Evolutionary conservation across 2,329 filamentous ascomycete genomes (phyloP), one percentile per base, ranked within the genome.

Genomic region (Drechslera avenae): DNA sequence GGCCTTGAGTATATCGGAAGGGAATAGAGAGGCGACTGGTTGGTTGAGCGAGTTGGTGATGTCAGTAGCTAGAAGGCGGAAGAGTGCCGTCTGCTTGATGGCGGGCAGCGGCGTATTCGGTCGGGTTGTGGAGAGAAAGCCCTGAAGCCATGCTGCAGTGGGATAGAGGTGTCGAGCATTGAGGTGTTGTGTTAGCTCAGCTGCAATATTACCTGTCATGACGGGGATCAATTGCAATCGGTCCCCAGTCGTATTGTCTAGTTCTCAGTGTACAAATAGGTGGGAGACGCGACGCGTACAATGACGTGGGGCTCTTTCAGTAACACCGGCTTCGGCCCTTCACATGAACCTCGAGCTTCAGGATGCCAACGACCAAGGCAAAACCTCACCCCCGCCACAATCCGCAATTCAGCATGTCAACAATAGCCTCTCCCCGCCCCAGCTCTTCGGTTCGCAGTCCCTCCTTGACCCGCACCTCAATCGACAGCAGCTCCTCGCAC

Each of bases 31-130:
- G 1, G 6, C 71, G 43, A 41, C 70, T 52, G 54, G 73, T 55
- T 14, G 78, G 28, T 64, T 60, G 6, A 86, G 75, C 0, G 87
- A 82, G 3, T 78, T 76, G 1, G 87, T 87, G 56, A 97, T 83
- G 75, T 97, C 90, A 31, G 87, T 83, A 23, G 87, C 83, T 4
- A 97, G 83, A 9, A 97, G 79, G 46, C 91, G 90, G 61, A 91
- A 88, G 59, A 89, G 85, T 31, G 89, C 89, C 2, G 91, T 94
- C 54, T 91, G 89, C 48, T 89, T 79, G 16, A 96, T 80, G 3
- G 88, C 87, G 21, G 85, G 83, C 1, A 91, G 74, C 0, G 89
- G 86, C 1, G 84, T 85, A 32, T 71, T 69, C 60, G 82, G 73
- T 73, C 77, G 74, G 42, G 78, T 82, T 13, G 81, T 78, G 8